Evolutionary conservation across 768 basidiomycete genomes (phyloP).

Genomic region (Serendipita vermifera): DNA sequence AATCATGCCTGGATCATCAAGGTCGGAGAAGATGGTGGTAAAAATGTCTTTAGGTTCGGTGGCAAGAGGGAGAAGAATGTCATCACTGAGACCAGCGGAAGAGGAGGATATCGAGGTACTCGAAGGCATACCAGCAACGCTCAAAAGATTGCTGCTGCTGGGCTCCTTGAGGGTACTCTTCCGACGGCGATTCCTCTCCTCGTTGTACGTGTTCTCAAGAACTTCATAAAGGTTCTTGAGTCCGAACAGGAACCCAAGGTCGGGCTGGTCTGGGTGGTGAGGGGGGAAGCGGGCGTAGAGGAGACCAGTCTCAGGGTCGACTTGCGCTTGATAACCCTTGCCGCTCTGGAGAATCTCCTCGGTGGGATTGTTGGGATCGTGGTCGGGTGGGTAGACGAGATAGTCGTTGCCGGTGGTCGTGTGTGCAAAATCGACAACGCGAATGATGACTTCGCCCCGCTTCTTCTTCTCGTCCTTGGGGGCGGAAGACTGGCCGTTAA

Average conservation of each 20-base stretch:
- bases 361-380: constrained; percentile 22
- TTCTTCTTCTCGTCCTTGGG: constrained; percentile 54
- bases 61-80: constrained; percentile 49
- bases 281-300: constrained; percentile 91
- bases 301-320: constrained; percentile 70
- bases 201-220: constrained; percentile 76
- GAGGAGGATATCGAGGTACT: constrained; percentile 25
- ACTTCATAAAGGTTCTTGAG: constrained; percentile 65
- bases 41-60: constrained; percentile 71
- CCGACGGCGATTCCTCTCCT: constrained; percentile 60
- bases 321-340: constrained; percentile 69
- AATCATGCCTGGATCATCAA: constrained; percentile 56
- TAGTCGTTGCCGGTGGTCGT: constrained; percentile 94
- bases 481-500: constrained; percentile 16
- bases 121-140: background rate
- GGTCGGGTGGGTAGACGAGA: constrained; percentile 45
- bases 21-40: constrained; percentile 53
- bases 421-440: constrained; percentile 97
- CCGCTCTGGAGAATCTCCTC: constrained; percentile 31
- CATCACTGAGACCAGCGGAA: constrained; percentile 19
- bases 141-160: background rate
- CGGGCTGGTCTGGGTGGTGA: constrained; percentile 76
- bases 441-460: constrained; percentile 86
- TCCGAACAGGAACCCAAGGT: constrained; percentile 89
- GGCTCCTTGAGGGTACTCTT: constrained; percentile 25